Evolutionary conservation across 179 eudicot species (phyloP).

Genomic region (Drosera spatulata): DNA sequence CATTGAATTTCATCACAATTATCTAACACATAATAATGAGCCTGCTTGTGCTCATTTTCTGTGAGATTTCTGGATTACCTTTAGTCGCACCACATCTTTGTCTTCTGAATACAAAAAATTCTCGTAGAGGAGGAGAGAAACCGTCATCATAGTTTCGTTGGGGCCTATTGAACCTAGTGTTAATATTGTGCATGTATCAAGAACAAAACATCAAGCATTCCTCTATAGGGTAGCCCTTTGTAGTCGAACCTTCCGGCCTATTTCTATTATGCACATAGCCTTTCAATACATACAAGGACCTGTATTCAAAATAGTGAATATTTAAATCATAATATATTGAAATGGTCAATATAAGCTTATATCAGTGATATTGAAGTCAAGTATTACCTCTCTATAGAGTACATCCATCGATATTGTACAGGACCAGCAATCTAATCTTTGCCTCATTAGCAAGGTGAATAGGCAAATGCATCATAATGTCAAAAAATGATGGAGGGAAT

Average conservation of each 20-base stretch:
- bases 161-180: too few species aligned
- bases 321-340: too few species aligned
- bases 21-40: too few species aligned
- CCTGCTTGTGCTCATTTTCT: too few species aligned
- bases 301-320: too few species aligned
- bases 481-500: conserved; percentile 17
- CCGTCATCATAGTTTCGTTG: too few species aligned
- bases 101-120: too few species aligned
- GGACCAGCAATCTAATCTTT: conserved; percentile 14
- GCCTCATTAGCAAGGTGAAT: conserved; percentile 13
- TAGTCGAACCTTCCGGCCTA: not conserved
- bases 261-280: not conserved
- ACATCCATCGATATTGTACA: conserved; percentile 16
- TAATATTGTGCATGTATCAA: not conserved
- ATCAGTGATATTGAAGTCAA: not conserved
- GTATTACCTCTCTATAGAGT: conserved; percentile 8
- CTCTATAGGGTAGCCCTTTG: not conserved
- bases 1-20: too few species aligned
- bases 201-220: not conserved
- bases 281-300: not conserved
- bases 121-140: too few species aligned
- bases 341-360: too few species aligned
- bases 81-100: too few species aligned
- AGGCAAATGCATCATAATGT: conserved; percentile 17
- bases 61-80: too few species aligned